Evolutionary conservation across 192 early-diverging fungal genomes (phyloP), one percentile per base, ranked within the genome.

Genomic region (Linnemannia schmuckeri): DNA sequence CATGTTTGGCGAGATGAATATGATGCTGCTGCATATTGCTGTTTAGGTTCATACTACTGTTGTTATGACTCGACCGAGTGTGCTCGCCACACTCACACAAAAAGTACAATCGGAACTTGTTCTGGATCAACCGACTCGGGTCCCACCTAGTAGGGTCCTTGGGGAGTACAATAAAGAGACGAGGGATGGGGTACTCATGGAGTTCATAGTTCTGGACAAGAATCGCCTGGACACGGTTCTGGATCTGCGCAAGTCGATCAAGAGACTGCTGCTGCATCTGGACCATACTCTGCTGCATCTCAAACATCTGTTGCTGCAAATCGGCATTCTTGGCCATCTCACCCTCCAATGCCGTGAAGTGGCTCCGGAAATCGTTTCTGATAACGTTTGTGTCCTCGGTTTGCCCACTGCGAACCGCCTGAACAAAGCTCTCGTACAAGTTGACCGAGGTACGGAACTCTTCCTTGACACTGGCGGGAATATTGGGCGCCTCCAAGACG

Each of bases 51-150:
- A 4, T 12, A 10, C 3, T 66, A 33, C n/a, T 57, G 7, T 44
- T 82, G 68, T 52, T 75, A 22, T 70, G 57, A 40, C 73, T n/a
- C 42, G 44, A 27, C 22, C 17, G 18, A 24, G 80, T 76, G 38
- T 82, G 74, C 22, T 77, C 81, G 0, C 75, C 81, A 66, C 81
- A 82, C 70, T 82, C 81, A 24, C 81, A 82, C 44, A 82, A 73
- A 54, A 77, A 82, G 35, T 66, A 61, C n/a, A 82, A 20, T 27
- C 74, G 74, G 18, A 77, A 77, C 27, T 82, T 72, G 41, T 82
- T 68, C 20, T 71, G 55, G 6, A 76, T 66, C 17, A 66, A 33
- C 15, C 24, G 13, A 22, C 18, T 52, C 12, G 37, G 17, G 1
- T 79, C 49, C 47, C 71, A 49, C 4, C 13, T 20, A 1, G 38